Conservation (phyloP, 306 rosid species). For the Cyclanthera cordifolia region DNA sequence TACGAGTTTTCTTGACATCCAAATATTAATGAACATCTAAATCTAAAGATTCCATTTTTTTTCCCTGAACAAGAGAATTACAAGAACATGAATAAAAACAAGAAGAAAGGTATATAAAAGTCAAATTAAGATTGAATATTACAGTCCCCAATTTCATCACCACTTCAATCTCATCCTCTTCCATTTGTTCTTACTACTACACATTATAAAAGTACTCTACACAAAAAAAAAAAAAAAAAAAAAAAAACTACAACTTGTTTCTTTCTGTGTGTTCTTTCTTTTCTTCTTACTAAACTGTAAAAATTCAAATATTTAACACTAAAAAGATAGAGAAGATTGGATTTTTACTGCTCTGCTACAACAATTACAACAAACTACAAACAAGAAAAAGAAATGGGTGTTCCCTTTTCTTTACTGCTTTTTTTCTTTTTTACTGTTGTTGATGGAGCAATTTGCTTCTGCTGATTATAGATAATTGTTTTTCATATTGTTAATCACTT, state of each 20-base stretch:
- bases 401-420: constrained; percentile 22
- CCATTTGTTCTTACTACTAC: constrained; percentile 32
- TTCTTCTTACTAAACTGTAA: constrained; percentile 34
- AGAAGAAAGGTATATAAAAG: neutral
- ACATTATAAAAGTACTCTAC: constrained; percentile 20
- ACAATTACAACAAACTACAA: constrained; percentile 29
- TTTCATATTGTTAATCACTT: neutral
- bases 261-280: constrained; percentile 12
- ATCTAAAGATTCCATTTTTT: too few relatives aligned
- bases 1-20: too few relatives aligned
- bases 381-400: constrained; percentile 31
- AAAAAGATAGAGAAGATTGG: constrained; percentile 34
- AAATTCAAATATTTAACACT: constrained; percentile 47
- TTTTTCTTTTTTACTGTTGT: constrained; percentile 50
- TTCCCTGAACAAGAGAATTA: too few relatives aligned
- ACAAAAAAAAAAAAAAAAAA: neutral
- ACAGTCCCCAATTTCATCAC: constrained; percentile 17
- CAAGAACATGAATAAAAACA: neutral
- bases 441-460: constrained; percentile 19
- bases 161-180: neutral
- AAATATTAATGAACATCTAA: too few relatives aligned
- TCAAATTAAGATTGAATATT: constrained; percentile 15
- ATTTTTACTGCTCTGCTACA: constrained; percentile 12
- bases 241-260: constrained; percentile 8
- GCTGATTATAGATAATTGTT: constrained; percentile 6